Percentiles rank a stretch among this genome's conserved stretches.
Conservation (phyloP, 768 basidiomycete genomes). For the Hortiboletus flavorubellus region DNA sequence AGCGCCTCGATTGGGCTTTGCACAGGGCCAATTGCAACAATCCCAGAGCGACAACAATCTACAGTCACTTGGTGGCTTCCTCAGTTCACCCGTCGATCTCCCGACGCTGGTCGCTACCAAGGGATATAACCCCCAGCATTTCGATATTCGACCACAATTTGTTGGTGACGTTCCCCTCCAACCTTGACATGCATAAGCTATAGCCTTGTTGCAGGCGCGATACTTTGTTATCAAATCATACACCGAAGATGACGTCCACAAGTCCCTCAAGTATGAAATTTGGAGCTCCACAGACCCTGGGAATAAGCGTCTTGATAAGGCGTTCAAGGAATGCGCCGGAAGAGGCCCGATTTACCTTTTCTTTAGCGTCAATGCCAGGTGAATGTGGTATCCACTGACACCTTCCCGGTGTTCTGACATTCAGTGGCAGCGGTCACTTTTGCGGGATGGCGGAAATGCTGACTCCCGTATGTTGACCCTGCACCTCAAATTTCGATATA, state of each 20-base stretch:
- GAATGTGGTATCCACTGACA: conserved; percentile 3
- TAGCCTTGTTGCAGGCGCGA: conserved; percentile 56
- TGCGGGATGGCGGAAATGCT: conserved; percentile 99
- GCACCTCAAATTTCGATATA: background rate
- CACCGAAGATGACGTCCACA: conserved; percentile 99
- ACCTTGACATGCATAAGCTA: background rate
- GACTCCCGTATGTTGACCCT: conserved; percentile 61
- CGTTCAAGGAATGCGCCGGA: conserved; percentile 91
- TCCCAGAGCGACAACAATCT: conserved; percentile 25
- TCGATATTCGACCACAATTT: conserved; percentile 77
- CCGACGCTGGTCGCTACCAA: conserved; percentile 81
- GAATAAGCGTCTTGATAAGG: conserved; percentile 95
- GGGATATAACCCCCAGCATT: conserved; percentile 86
- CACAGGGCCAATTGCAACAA: conserved; percentile 27
- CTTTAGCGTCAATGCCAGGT: conserved; percentile 96
- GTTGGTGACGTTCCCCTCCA: conserved; percentile 41
- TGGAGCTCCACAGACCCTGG: conserved; percentile 98
- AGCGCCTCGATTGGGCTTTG: conserved; percentile 40
- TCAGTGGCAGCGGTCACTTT: conserved; percentile 75
- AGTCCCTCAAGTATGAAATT: conserved; percentile 95
- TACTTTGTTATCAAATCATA: conserved; percentile 99
- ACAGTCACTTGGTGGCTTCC: conserved; percentile 46
- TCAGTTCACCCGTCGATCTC: conserved; percentile 76
- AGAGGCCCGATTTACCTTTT: conserved; percentile 96
- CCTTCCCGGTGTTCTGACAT: conserved; percentile 8